Base-by-base conservation (phyloP, 2,329 filamentous ascomycete species). In the Penicillium nordicum region DNA sequence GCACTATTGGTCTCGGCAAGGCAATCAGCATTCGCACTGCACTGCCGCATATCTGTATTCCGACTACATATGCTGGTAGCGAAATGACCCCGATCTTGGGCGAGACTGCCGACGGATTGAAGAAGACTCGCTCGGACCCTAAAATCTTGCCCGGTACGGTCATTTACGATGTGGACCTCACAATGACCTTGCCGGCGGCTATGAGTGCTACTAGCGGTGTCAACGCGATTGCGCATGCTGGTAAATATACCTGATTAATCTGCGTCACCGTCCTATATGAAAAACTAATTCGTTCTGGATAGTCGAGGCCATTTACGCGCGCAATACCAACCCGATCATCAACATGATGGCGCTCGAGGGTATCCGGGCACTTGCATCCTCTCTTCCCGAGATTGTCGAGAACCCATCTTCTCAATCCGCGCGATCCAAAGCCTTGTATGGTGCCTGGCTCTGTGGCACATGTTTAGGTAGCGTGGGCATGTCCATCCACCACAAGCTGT, bases 401-500 rank as follows among this genome's bases (percentile, higher is more conserved):
- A 72, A 82, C 49, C 76, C 80, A 0, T 64, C 72, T 2, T 78
- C 76, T 7, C 58, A 67, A 36, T 69, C 74, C 5, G 82, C 83
- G 3, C 79, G 84, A 2, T 78, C 77, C 3, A 69, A 69, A 3
- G 84, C 84, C 14, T 78, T 83, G 1, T 86, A 87, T 64, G 85
- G 84, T 23, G 84, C 85, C 37, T 88, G 84, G 83, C 79, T 88
- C 1, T 87, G 84, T 62, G 84, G 84, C 32, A 79, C 77, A 25
- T 85, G 82, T 62, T 76, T 87, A 1, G 84, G 84, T 6, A 80
- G 75, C 56, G 82, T 84, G 2, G 79, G 79, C 51, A 87, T 88
- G 83, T 79, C 83, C 2, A 78, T 88, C 14, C 86, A 88, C 66
- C 85, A 88, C 71, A 88, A 88, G 67, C 78, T 88, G 2, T 87